These are phyloP conservation scores for Rhynchospora tenuis DNA, from an alignment of 176 grass and related monocot species.

Conservation along the genomic window DNA sequence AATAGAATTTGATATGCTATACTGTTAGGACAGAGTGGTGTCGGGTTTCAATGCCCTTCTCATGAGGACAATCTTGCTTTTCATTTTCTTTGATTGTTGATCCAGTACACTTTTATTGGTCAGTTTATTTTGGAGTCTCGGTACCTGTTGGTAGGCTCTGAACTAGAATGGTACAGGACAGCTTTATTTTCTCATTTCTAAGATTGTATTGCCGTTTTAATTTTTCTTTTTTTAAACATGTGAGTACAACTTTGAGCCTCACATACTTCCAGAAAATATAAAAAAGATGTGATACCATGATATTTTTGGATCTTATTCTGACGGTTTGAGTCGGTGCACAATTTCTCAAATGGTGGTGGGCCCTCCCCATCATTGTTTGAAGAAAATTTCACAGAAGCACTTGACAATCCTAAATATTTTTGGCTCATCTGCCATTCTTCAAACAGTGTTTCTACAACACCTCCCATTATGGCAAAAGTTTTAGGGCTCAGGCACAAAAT, in stretches of 20 bases:
- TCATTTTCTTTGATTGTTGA: not conserved
- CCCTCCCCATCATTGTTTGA: slow-evolving; percentile 57
- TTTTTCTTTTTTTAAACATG: not conserved
- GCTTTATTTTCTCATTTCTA: not conserved
- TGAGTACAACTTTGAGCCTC: not conserved
- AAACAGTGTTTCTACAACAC: slow-evolving; percentile 62
- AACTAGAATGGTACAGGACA: not conserved
- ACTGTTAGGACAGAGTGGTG: not conserved
- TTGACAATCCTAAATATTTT: slow-evolving; percentile 65
- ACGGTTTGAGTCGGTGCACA: slow-evolving; percentile 25
- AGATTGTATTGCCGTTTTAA: not conserved
- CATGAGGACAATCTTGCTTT: not conserved
- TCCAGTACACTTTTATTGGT: not conserved
- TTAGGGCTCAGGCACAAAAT: slow-evolving; percentile 68
- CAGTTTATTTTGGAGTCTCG: not conserved
- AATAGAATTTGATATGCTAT: not conserved
- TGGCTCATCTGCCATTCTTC: slow-evolving; percentile 90
- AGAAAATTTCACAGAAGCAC: slow-evolving; percentile 45
- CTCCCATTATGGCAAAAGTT: slow-evolving; percentile 54
- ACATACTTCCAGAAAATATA: not conserved
- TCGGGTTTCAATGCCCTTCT: not conserved
- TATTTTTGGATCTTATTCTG: slow-evolving; percentile 22
- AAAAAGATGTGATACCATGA: slow-evolving; percentile 33
- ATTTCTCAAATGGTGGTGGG: slow-evolving; percentile 82
- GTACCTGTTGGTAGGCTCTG: not conserved